A percentile compares a stretch with the other conserved stretches of the same genome.
Evolutionary conservation across 2,329 filamentous ascomycete genomes (phyloP).

Genomic region (Scedosporium aurantiacum): DNA sequence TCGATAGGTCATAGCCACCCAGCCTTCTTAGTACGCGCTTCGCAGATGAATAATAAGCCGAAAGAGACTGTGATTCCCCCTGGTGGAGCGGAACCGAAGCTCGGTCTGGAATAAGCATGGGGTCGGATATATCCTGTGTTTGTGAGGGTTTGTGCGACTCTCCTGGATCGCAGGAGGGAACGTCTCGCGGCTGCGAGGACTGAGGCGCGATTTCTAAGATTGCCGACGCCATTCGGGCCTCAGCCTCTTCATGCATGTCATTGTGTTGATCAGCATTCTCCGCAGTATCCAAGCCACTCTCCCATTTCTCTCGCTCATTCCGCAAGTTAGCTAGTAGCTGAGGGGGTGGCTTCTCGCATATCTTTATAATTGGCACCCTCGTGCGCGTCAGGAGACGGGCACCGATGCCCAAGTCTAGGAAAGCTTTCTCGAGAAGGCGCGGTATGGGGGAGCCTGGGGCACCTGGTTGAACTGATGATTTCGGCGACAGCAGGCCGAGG

Average conservation of each 20-base stretch:
- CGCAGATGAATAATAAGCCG: slow-evolving; percentile 34
- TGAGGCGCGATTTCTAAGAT: not conserved
- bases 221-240: not conserved
- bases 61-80: slow-evolving; percentile 26
- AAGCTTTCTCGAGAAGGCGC: slow-evolving; percentile 60
- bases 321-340: slow-evolving; percentile 50
- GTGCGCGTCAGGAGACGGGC: slow-evolving; percentile 69
- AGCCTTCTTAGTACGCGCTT: slow-evolving; percentile 39
- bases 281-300: slow-evolving; percentile 36
- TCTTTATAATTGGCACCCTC: slow-evolving; percentile 76
- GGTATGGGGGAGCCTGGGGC: slow-evolving; percentile 53
- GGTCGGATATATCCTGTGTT: not conserved
- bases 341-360: slow-evolving; percentile 60
- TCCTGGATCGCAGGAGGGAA: not conserved
- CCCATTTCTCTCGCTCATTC: slow-evolving; percentile 61
- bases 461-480: slow-evolving; percentile 42
- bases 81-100: slow-evolving; percentile 22
- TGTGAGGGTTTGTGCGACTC: not conserved
- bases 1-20: slow-evolving; percentile 37
- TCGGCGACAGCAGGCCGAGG: slow-evolving; percentile 60
- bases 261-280: slow-evolving; percentile 25
- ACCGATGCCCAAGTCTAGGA: slow-evolving; percentile 62
- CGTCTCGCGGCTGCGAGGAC: not conserved
- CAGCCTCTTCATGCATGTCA: slow-evolving; percentile 20
- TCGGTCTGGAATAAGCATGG: not conserved